phyloP scores from a whole-genome alignment of 1,284 basidiomycete species.

The Grifola frondosa region DNA sequence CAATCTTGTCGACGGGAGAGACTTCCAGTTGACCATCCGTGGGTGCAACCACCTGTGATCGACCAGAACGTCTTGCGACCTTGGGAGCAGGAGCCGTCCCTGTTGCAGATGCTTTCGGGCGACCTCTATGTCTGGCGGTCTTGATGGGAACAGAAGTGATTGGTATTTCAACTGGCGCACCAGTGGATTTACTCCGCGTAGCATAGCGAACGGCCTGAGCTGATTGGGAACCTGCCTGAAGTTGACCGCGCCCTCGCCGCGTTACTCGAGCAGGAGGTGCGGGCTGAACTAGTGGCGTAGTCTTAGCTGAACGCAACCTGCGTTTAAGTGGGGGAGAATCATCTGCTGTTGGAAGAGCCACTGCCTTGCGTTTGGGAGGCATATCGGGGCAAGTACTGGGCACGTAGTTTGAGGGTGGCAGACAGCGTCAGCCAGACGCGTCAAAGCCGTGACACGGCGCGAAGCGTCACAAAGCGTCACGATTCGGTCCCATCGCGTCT shows the following conservation, averaged over 20 bases:
- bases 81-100: no score
- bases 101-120: no score
- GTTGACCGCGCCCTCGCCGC: conserved; percentile 7
- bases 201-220: not conserved
- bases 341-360: conserved; percentile 9
- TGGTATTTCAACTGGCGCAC: not conserved
- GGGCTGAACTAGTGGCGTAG: not conserved
- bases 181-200: not conserved
- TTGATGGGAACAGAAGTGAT: not conserved
- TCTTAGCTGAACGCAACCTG: conserved; percentile 22
- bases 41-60: no score
- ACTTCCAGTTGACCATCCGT: no score
- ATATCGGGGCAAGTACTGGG: conserved; percentile 25
- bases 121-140: no score
- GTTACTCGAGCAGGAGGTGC: conserved; percentile 5
- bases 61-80: no score
- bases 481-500: not conserved
- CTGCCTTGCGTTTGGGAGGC: conserved; percentile 52
- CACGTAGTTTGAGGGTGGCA: no score
- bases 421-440: no score
- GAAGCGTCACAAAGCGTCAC: not conserved
- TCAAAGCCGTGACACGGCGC: no score
- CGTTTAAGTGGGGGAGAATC: conserved; percentile 20
- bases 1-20: no score
- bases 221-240: conserved; percentile 1